phyloP scores from a whole-genome alignment of 2,329 filamentous ascomycete species.

The Exophiala phaeomuriformis region DNA sequence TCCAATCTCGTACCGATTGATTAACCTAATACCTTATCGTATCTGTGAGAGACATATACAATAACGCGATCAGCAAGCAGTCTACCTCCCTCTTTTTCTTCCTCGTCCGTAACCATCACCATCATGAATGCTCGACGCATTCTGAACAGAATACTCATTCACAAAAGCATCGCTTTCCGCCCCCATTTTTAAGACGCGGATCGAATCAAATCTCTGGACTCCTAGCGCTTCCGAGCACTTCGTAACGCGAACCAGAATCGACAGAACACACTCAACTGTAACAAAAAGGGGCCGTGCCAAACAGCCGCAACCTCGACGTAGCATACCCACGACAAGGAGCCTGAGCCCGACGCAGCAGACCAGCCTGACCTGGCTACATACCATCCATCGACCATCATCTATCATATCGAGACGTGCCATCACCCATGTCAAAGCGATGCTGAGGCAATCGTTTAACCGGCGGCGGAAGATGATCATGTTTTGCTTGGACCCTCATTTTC shows the following conservation, averaged over 20 bases:
- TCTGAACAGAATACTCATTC: not conserved
- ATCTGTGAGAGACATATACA: not conserved
- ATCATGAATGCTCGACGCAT: too few species aligned
- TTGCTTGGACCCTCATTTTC: slow-evolving; percentile 29
- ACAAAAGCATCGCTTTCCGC: not conserved
- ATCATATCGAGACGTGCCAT: slow-evolving; percentile 25
- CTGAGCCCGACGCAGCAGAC: too few species aligned
- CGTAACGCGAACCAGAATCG: slow-evolving; percentile 19
- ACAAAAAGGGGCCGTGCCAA: not conserved
- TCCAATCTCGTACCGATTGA: too few species aligned
- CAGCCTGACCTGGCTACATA: too few species aligned
- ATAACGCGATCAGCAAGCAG: not conserved
- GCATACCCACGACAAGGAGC: too few species aligned
- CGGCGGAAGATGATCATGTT: slow-evolving; percentile 32
- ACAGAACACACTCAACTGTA: not conserved
- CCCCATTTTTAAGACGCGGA: not conserved
- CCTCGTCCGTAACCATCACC: not conserved
- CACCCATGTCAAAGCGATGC: slow-evolving; percentile 29
- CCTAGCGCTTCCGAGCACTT: slow-evolving; percentile 24
- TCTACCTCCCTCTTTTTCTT: not conserved
- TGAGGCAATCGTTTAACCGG: slow-evolving; percentile 28
- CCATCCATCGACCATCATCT: slow-evolving; percentile 2
- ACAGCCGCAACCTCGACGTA: too few species aligned
- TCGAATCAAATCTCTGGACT: slow-evolving; percentile 2
- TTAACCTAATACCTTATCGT: too few species aligned